Evolutionary conservation across 176 grass and related monocot genomes (phyloP).

Genomic region (Melocanna baccifera): DNA sequence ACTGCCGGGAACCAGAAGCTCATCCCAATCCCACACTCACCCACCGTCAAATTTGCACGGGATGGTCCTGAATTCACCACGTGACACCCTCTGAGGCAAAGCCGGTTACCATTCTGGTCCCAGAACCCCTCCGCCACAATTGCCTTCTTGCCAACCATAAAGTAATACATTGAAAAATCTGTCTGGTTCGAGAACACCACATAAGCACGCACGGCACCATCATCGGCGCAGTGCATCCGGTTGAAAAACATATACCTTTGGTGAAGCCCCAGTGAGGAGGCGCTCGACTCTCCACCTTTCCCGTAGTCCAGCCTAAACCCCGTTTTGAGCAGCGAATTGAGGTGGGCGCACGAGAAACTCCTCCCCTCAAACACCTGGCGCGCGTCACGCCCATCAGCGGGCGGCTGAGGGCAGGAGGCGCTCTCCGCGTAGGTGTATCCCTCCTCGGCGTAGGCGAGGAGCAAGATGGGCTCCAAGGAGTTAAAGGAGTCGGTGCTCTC

Average conservation of each 20-base stretch:
- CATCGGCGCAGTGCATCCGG: conserved; percentile 43
- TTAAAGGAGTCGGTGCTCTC: conserved; percentile 25
- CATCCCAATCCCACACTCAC: conserved; percentile 62
- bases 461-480: conserved; percentile 42
- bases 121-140: conserved; percentile 75
- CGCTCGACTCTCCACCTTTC: background rate
- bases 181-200: conserved; percentile 57
- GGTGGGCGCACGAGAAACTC: conserved; percentile 30
- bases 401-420: conserved; percentile 51
- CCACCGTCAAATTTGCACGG: conserved; percentile 20
- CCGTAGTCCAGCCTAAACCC: conserved; percentile 39
- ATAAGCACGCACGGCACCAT: conserved; percentile 55
- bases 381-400: conserved; percentile 6
- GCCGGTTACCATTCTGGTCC: conserved; percentile 38
- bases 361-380: conserved; percentile 44
- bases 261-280: conserved; percentile 34
- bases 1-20: conserved; percentile 70
- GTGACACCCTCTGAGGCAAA: conserved; percentile 68
- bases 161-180: conserved; percentile 6
- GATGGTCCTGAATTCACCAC: conserved; percentile 33
- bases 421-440: conserved; percentile 52
- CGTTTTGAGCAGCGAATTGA: conserved; percentile 34
- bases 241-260: conserved; percentile 48
- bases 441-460: conserved; percentile 60
- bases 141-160: conserved; percentile 42